These are phyloP conservation scores for Colletotrichum sp. DNA, from an alignment of 2,329 filamentous ascomycete genomes.

Conservation along the genomic window DNA sequence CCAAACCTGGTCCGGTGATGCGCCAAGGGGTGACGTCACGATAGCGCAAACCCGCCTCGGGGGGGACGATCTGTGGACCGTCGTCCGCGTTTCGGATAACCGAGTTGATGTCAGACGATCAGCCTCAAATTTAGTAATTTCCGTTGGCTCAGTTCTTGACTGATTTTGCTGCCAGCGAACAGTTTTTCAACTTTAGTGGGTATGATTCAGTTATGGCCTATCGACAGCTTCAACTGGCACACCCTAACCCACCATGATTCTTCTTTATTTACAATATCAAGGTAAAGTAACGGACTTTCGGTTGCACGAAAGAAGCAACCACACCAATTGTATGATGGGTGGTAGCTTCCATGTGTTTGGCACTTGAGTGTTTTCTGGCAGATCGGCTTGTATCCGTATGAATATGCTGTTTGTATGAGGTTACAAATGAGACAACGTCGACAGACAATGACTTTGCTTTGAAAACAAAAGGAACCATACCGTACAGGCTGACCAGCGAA, in stretches of 20 bases:
- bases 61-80: background rate
- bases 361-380: background rate
- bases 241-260: no score
- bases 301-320: background rate
- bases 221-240: no score
- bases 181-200: no score
- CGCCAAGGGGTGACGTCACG: conserved; percentile 20
- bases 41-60: conserved; percentile 8
- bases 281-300: no score
- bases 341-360: accelerated
- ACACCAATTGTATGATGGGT: background rate
- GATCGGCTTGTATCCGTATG: background rate
- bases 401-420: background rate
- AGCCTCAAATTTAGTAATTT: background rate
- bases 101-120: conserved; percentile 1
- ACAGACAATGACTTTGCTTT: background rate
- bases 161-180: background rate
- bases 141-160: background rate
- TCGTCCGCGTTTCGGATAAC: background rate
- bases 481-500: background rate
- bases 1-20: conserved; percentile 10
- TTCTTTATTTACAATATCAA: no score
- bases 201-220: no score
- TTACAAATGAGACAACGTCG: background rate
- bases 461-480: background rate